phyloP scores from a whole-genome alignment of 106 monocot species.

The Dendrobium officinale region DNA sequence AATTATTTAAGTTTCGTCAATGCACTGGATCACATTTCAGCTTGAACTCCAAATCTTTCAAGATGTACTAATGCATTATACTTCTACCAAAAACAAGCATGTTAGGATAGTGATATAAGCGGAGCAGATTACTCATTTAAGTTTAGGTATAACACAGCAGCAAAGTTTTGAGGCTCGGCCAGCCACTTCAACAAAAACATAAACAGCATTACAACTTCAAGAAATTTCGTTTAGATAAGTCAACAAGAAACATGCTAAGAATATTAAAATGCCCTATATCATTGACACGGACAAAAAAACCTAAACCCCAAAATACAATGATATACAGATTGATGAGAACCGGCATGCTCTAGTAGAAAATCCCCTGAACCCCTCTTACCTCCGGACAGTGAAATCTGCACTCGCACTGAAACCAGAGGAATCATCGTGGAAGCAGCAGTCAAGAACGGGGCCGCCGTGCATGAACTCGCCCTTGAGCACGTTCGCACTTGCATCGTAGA shows the following conservation, averaged over 20 bases:
- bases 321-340: background rate
- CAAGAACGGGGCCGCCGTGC: conserved; percentile 78
- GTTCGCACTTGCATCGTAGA: conserved; percentile 73
- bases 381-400: conserved; percentile 66
- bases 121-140: background rate
- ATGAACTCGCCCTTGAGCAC: conserved; percentile 79
- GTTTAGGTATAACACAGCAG: background rate
- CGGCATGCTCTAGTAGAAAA: background rate
- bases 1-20: background rate
- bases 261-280: background rate
- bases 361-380: conserved; percentile 27
- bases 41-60: background rate
- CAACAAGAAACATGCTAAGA: conserved; percentile 1
- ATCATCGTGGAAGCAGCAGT: conserved; percentile 99
- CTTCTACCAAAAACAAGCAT: background rate
- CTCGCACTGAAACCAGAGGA: conserved; percentile 84
- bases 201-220: background rate
- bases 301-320: background rate
- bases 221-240: background rate
- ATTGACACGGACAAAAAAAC: background rate
- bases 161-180: background rate
- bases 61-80: background rate
- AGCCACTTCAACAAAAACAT: background rate
- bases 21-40: background rate
- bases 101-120: background rate